Conservation (phyloP, 345 rosid genomes). For the Microcos paniculata region DNA sequence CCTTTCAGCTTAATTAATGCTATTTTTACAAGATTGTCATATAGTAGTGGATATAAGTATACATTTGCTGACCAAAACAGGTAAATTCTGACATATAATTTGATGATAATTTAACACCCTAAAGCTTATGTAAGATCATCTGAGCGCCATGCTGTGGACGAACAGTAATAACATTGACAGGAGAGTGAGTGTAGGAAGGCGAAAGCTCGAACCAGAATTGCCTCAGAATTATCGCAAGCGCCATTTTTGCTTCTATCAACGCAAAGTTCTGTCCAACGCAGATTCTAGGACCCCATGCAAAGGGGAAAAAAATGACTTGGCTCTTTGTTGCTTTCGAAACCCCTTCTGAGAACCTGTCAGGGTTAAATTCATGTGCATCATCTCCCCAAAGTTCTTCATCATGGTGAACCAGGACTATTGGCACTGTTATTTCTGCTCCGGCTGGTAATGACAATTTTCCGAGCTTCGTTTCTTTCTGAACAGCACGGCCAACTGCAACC, state of each 20-base stretch:
- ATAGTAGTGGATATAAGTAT: no score
- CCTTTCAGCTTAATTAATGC: no score
- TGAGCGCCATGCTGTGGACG: conserved; percentile 53
- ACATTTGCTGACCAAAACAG: no score
- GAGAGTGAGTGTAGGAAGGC: conserved; percentile 51
- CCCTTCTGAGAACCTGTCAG: conserved; percentile 27
- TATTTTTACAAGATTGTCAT: no score
- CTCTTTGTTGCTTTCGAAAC: conserved; percentile 53
- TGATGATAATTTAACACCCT: not conserved
- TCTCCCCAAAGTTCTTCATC: conserved; percentile 7
- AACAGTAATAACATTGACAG: conserved; percentile 29
- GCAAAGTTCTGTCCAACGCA: conserved; percentile 71
- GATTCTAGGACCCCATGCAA: conserved; percentile 57
- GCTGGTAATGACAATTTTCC: conserved; percentile 28
- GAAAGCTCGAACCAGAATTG: conserved; percentile 52
- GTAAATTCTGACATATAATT: no score
- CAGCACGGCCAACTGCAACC: not conserved
- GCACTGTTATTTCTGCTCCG: conserved; percentile 22
- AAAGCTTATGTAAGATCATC: conserved; percentile 30
- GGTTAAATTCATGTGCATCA: not conserved
- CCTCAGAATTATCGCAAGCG: conserved; percentile 45
- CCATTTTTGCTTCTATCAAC: conserved; percentile 55
- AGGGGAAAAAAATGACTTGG: conserved; percentile 46
- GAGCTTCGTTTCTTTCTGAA: conserved; percentile 26
- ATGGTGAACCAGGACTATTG: conserved; percentile 14